Evolutionary conservation across 805 yeast genomes (phyloP).

Genomic region (Candida hispaniensis): DNA sequence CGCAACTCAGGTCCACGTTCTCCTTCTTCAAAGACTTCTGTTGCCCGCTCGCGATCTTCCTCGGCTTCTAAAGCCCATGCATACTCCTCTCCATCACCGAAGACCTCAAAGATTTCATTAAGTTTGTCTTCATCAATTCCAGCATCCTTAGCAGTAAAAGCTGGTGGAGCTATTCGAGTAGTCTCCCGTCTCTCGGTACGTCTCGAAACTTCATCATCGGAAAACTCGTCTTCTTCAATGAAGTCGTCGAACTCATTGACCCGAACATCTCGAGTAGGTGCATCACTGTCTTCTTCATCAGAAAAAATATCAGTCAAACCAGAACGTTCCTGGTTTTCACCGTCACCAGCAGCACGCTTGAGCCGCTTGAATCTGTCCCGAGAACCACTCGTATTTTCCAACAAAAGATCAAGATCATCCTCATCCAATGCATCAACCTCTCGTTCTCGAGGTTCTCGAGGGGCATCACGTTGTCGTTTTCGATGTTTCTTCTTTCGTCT

Average conservation of each 20-base stretch:
- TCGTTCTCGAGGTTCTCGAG: conserved; percentile 16
- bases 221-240: conserved; percentile 92
- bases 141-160: conserved; percentile 26
- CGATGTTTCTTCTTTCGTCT: conserved; percentile 16
- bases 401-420: conserved; percentile 83
- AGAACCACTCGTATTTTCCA: conserved; percentile 70
- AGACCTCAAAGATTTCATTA: conserved; percentile 86
- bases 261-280: conserved; percentile 20
- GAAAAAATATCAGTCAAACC: conserved; percentile 63
- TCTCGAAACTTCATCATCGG: conserved; percentile 37
- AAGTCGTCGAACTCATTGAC: conserved; percentile 83
- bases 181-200: conserved; percentile 11
- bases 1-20: conserved; percentile 46
- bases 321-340: conserved; percentile 24
- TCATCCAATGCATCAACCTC: conserved; percentile 70
- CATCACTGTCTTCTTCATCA: conserved; percentile 36
- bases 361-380: conserved; percentile 56
- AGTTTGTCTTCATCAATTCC: conserved; percentile 80
- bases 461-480: not conserved
- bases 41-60: conserved; percentile 40
- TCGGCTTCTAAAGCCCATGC: conserved; percentile 97
- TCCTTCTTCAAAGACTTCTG: conserved; percentile 29
- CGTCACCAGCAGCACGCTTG: conserved; percentile 54
- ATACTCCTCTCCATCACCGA: conserved; percentile 95
- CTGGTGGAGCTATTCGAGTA: conserved; percentile 18